A percentile compares a stretch with the other conserved stretches of the same genome.
phyloP scores from a whole-genome alignment of 1,284 basidiomycete species.

The Abortiporus biennis region DNA sequence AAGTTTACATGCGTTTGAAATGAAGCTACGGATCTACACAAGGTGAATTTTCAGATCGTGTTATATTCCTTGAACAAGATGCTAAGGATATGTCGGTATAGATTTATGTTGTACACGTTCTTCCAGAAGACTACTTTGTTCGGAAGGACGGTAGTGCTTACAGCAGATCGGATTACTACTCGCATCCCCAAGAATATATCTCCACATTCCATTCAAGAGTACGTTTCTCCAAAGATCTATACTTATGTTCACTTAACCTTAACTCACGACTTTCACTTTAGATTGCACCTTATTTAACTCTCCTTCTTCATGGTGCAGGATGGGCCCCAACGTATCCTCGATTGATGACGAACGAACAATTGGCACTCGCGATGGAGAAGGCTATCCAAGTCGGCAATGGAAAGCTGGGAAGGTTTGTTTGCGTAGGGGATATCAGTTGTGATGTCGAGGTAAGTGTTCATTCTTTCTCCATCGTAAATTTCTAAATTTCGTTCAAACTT shows the following conservation, averaged over 20 bases:
- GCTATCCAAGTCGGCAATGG: slow-evolving; percentile 45
- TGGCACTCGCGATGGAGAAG: slow-evolving; percentile 44
- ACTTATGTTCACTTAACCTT: no score
- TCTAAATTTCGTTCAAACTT: neutral
- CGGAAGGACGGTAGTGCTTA: slow-evolving; percentile 51
- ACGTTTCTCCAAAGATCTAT: slow-evolving; percentile 15
- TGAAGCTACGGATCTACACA: slow-evolving; percentile 49
- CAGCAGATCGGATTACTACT: slow-evolving; percentile 67
- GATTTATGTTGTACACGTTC: slow-evolving; percentile 77
- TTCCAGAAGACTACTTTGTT: slow-evolving; percentile 65
- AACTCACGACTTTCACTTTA: slow-evolving; percentile 22
- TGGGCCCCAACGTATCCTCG: slow-evolving; percentile 78
- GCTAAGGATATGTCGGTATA: slow-evolving; percentile 23
- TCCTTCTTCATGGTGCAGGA: slow-evolving; percentile 81
- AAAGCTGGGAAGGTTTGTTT: slow-evolving; percentile 58
- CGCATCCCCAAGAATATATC: slow-evolving; percentile 55
- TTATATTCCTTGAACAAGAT: neutral
- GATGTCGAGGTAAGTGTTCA: slow-evolving; percentile 58
- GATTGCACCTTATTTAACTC: slow-evolving; percentile 81
- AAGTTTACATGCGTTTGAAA: neutral
- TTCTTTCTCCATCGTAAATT: neutral
- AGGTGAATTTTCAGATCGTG: slow-evolving; percentile 27
- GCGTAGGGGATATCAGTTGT: slow-evolving; percentile 83
- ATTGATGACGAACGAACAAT: slow-evolving; percentile 65
- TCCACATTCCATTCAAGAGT: slow-evolving; percentile 71